phyloP scores from a whole-genome alignment of 2,329 filamentous ascomycete species.

The Fusarium neocosmosporiellum region DNA sequence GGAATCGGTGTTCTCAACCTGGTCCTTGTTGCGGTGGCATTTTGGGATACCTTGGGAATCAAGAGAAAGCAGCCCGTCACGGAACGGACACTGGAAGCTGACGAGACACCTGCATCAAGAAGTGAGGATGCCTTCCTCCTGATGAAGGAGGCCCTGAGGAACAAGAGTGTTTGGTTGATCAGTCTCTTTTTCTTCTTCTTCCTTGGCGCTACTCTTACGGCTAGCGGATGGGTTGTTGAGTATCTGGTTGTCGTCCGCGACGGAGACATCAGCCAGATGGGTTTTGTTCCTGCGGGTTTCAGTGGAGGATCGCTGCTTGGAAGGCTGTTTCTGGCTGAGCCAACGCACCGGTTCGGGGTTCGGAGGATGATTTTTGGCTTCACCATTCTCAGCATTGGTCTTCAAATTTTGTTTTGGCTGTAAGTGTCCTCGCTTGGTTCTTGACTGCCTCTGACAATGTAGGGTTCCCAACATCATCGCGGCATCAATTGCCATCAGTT shows the following conservation, averaged over 20 bases:
- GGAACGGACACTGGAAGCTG: constrained; percentile 15
- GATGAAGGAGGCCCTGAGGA: constrained; percentile 57
- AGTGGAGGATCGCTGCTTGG: constrained; percentile 69
- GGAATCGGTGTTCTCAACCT: constrained; percentile 64
- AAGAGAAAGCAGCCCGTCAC: constrained; percentile 27
- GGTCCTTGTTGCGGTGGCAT: constrained; percentile 58
- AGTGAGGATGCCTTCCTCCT: constrained; percentile 53
- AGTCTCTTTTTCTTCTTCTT: constrained; percentile 74
- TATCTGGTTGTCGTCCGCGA: constrained; percentile 70
- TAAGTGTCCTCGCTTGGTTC: constrained; percentile 39
- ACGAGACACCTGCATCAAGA: constrained; percentile 1
- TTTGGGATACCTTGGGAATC: constrained; percentile 58
- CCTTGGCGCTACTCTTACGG: constrained; percentile 66
- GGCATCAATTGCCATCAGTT: constrained; percentile 63
- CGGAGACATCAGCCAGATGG: constrained; percentile 66
- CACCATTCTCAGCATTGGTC: constrained; percentile 59
- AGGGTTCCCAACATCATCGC: constrained; percentile 58
- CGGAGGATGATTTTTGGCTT: constrained; percentile 68
- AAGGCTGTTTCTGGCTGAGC: constrained; percentile 67
- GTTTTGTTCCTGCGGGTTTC: constrained; percentile 71
- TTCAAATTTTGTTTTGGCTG: constrained; percentile 72
- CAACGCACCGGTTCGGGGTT: constrained; percentile 68
- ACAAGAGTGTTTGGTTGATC: constrained; percentile 65
- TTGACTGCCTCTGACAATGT: not conserved
- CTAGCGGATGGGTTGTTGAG: constrained; percentile 72